These are phyloP conservation scores for Pyrrhoderma noxium DNA, from an alignment of 1,284 basidiomycete species.

Conservation along the genomic window DNA sequence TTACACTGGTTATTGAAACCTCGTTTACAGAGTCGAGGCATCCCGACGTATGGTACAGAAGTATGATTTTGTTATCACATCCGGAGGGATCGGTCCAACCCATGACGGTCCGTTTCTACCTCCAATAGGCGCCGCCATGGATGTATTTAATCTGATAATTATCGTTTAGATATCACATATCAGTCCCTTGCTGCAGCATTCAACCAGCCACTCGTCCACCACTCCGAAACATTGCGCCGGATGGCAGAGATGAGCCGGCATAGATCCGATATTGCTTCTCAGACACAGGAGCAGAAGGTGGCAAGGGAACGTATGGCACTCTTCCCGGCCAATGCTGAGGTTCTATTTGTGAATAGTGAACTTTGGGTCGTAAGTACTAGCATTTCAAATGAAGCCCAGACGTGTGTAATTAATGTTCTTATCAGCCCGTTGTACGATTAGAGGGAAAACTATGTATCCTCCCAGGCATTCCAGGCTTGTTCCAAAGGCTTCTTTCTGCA, in stretches of 20 bases:
- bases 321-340: constrained; percentile 70
- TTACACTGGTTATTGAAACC: constrained; percentile 12
- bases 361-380: constrained; percentile 70
- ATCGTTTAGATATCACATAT: constrained; percentile 75
- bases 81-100: constrained; percentile 82
- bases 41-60: constrained; percentile 72
- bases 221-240: constrained; percentile 73
- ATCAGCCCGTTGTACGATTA: constrained; percentile 75
- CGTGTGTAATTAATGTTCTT: background rate
- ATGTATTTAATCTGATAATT: background rate
- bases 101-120: constrained; percentile 57
- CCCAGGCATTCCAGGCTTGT: constrained; percentile 85
- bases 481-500: constrained; percentile 71
- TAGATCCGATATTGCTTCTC: constrained; percentile 46
- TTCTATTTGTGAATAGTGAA: constrained; percentile 64
- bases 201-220: constrained; percentile 63
- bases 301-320: constrained; percentile 80
- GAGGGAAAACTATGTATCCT: constrained; percentile 82
- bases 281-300: constrained; percentile 62
- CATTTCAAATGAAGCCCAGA: too few relatives aligned
- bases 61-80: constrained; percentile 86
- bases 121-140: background rate
- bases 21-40: constrained; percentile 62
- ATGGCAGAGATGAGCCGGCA: constrained; percentile 66
- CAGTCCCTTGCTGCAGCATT: constrained; percentile 83